A percentile compares a stretch with the other conserved stretches of the same genome.
Evolutionary conservation across 2,329 filamentous ascomycete genomes (phyloP).

Genomic region (Penicillium palitans): DNA sequence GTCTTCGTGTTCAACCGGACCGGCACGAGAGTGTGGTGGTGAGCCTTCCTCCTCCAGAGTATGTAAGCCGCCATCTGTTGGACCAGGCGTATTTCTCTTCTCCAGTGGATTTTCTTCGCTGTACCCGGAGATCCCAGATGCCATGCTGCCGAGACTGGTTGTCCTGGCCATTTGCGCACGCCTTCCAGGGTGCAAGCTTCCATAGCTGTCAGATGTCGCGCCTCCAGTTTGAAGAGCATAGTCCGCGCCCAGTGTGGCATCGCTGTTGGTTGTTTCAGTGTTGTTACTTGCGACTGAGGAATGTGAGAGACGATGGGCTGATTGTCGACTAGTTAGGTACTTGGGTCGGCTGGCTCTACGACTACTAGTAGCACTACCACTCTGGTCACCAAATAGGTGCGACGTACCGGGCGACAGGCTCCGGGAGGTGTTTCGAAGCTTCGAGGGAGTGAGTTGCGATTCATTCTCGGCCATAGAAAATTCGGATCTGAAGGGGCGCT

Average conservation of each 20-base stretch:
- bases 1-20: slow-evolving; percentile 45
- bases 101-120: slow-evolving; percentile 51
- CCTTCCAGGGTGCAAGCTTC: slow-evolving; percentile 23
- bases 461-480: slow-evolving; percentile 25
- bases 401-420: slow-evolving; percentile 31
- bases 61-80: slow-evolving; percentile 52
- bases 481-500: slow-evolving; percentile 23
- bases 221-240: slow-evolving; percentile 82
- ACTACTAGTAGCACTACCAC: slow-evolving; percentile 28
- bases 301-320: slow-evolving; percentile 59
- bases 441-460: slow-evolving; percentile 30
- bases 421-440: slow-evolving; percentile 28
- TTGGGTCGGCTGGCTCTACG: slow-evolving; percentile 52
- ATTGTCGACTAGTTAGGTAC: slow-evolving; percentile 57
- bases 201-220: slow-evolving; percentile 56
- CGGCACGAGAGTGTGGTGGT: slow-evolving; percentile 33
- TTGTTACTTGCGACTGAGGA: slow-evolving; percentile 58
- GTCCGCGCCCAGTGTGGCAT: slow-evolving; percentile 73
- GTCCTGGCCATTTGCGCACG: slow-evolving; percentile 64
- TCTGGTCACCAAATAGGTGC: slow-evolving; percentile 31
- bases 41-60: slow-evolving; percentile 59
- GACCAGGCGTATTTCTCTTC: slow-evolving; percentile 43
- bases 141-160: slow-evolving; percentile 86
- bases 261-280: slow-evolving; percentile 65
- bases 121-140: slow-evolving; percentile 66